Conservation (phyloP, 345 rosid genomes). For the Pistacia atlantica region DNA sequence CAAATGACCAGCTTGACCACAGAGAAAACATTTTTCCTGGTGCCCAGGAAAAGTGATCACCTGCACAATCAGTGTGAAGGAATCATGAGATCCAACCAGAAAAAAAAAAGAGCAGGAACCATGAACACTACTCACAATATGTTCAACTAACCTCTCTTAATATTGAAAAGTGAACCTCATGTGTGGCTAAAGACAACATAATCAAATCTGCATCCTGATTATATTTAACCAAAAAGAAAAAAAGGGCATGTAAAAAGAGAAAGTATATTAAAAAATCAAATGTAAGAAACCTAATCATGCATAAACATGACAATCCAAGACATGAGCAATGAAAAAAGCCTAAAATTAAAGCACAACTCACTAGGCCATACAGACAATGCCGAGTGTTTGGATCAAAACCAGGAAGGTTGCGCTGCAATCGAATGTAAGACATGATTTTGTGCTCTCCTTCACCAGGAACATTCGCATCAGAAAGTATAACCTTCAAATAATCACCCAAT, state of each 20-base stretch:
- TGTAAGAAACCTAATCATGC: background rate
- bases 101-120: background rate
- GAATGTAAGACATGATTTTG: slow-evolving; percentile 94
- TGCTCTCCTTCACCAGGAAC: slow-evolving; percentile 99
- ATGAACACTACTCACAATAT: slow-evolving; percentile 17
- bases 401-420: slow-evolving; percentile 77
- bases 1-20: slow-evolving; percentile 95
- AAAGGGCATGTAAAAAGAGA: background rate
- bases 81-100: slow-evolving; percentile 12
- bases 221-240: slow-evolving; percentile 12
- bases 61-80: slow-evolving; percentile 36
- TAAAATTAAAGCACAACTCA: slow-evolving; percentile 36
- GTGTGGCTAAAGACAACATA: slow-evolving; percentile 95
- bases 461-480: slow-evolving; percentile 95
- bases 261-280: background rate
- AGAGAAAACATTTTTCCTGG: slow-evolving; percentile 86
- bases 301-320: background rate
- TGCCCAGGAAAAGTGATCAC: slow-evolving; percentile 88
- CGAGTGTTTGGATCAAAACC: slow-evolving; percentile 95
- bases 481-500: slow-evolving; percentile 80
- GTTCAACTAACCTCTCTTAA: slow-evolving; percentile 78
- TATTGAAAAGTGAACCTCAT: slow-evolving; percentile 97
- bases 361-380: slow-evolving; percentile 94
- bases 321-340: background rate
- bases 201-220: slow-evolving; percentile 97